Evolutionary conservation across 2,329 filamentous ascomycete genomes (phyloP), one percentile per base, ranked within the genome.

Genomic region (Monilinia fructicola): DNA sequence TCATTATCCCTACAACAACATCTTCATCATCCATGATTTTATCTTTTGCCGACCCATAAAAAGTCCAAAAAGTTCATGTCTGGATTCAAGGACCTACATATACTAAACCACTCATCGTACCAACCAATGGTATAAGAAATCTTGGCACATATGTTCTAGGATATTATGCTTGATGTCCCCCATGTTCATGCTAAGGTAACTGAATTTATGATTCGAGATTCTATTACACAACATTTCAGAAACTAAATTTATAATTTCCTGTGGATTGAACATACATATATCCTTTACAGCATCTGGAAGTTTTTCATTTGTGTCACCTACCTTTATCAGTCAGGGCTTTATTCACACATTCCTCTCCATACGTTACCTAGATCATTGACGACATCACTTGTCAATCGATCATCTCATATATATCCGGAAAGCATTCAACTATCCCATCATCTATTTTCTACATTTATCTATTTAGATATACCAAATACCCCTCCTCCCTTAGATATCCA

Each of bases 151-250:
- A 60, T 60, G 18, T 60, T 48, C 42, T n/a, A n/a, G 28, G 42
- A 46, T 59, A 31, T 59, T 35, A n/a, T 10, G n/a, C 40, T 46
- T 31, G 40, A 46, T 59, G 26, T 59, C 40, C 55, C 55, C 55
- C 44, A 60, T 60, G 56, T 60, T 60, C 56, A 23, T 50, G 42
- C 56, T 60, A 48, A 35, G 21, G 44, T 48, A 60, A 50, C 21
- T 38, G 56, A n/a, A 61, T 50, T 40, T 26, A 21, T 50, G 28
- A 38, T 50, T 40, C 58, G 14, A 61, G 44, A 61, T 61, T 61
- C 58, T 61, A 50, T 61, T 61, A 61, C 58, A 61, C 58, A 61
- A 50, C 38, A 26, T 23, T 61, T 61, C 58, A 40, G 28, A 31
- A 50, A 50, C 31, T 14, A 35, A 35, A 61, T 50, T 52, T 12